A percentile compares a stretch with the other conserved stretches of the same genome.
These are phyloP conservation scores for Microcyclosporella mali DNA, from an alignment of 2,329 filamentous ascomycete species.

Conservation along the genomic window DNA sequence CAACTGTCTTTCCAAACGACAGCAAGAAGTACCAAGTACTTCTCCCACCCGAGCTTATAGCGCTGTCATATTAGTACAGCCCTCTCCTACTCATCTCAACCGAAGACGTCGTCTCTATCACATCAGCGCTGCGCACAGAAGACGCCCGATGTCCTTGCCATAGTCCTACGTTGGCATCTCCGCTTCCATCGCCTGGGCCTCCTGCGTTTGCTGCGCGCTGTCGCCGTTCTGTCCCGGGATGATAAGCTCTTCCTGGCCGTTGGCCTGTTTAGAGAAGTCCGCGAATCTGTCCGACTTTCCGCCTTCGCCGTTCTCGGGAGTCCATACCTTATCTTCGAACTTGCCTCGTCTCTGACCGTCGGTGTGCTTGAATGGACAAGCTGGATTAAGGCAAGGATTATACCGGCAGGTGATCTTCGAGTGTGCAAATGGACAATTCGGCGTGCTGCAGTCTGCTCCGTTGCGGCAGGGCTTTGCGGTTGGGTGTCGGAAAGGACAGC, in stretches of 20 bases:
- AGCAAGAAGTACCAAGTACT: too few relatives aligned
- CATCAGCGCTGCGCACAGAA: too few relatives aligned
- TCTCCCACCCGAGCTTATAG: too few relatives aligned
- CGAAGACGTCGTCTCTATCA: too few relatives aligned
- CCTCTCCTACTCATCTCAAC: too few relatives aligned
- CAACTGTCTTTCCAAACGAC: too few relatives aligned
- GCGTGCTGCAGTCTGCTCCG: slow-evolving; percentile 75
- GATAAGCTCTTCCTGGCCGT: slow-evolving; percentile 30
- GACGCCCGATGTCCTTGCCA: too few relatives aligned
- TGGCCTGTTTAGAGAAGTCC: slow-evolving; percentile 19
- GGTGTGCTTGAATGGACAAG: slow-evolving; percentile 81
- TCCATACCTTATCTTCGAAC: slow-evolving; percentile 90
- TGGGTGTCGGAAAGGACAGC: slow-evolving; percentile 85
- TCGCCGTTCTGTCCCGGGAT: slow-evolving; percentile 20
- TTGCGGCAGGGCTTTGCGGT: slow-evolving; percentile 83
- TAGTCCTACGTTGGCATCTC: slow-evolving; percentile 1
- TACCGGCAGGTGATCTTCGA: slow-evolving; percentile 79
- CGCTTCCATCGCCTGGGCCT: slow-evolving; percentile 5
- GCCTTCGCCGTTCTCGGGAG: slow-evolving; percentile 46
- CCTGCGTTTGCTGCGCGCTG: not conserved
- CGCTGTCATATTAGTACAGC: too few relatives aligned
- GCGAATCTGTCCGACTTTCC: slow-evolving; percentile 26
- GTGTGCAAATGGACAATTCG: slow-evolving; percentile 87
- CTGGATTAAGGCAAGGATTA: slow-evolving; percentile 84
- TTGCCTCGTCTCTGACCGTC: slow-evolving; percentile 79